phyloP scores from a whole-genome alignment of 2,329 filamentous ascomycete genomes.

The Aureobasidium sp. region DNA sequence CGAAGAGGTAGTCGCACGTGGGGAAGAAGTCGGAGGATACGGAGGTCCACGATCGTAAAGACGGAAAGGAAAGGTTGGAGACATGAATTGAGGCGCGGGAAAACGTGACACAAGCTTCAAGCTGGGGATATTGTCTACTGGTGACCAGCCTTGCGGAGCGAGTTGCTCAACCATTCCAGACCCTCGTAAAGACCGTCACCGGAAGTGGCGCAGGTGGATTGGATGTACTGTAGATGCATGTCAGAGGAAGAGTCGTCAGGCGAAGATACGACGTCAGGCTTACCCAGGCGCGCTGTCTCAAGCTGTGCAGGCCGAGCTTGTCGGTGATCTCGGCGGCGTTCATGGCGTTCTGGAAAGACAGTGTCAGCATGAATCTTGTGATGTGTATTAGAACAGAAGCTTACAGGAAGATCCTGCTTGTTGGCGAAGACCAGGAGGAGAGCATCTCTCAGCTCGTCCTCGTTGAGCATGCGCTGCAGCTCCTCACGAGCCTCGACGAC shows the following conservation, averaged over 20 bases:
- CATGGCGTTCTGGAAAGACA: slow-evolving; percentile 78
- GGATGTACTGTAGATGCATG: slow-evolving; percentile 65
- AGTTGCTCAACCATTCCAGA: slow-evolving; percentile 61
- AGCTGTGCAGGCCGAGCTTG: slow-evolving; percentile 98
- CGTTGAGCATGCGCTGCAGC: slow-evolving; percentile 94
- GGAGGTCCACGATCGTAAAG: background rate
- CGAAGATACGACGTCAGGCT: slow-evolving; percentile 30
- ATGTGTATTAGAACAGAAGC: slow-evolving; percentile 36
- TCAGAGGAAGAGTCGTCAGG: background rate
- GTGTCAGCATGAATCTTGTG: background rate
- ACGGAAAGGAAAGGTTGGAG: slow-evolving; percentile 13
- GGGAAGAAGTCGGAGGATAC: background rate
- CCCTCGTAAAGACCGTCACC: slow-evolving; percentile 99
- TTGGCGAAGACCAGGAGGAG: slow-evolving; percentile 94
- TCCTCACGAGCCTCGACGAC: slow-evolving; percentile 92
- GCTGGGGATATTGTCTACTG: slow-evolving; percentile 29
- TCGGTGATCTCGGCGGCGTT: slow-evolving; percentile 99
- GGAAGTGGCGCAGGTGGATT: slow-evolving; percentile 98
- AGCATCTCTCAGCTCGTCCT: slow-evolving; percentile 95
- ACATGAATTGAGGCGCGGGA: slow-evolving; percentile 12
- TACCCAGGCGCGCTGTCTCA: slow-evolving; percentile 99
- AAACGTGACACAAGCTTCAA: slow-evolving; percentile 7
- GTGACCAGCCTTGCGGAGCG: slow-evolving; percentile 48
- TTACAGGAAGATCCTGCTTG: slow-evolving; percentile 89
- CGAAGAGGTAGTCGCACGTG: background rate